Evolutionary conservation across 1,284 basidiomycete species (phyloP).

Genomic region (Neotropicomus parvogracilis): DNA sequence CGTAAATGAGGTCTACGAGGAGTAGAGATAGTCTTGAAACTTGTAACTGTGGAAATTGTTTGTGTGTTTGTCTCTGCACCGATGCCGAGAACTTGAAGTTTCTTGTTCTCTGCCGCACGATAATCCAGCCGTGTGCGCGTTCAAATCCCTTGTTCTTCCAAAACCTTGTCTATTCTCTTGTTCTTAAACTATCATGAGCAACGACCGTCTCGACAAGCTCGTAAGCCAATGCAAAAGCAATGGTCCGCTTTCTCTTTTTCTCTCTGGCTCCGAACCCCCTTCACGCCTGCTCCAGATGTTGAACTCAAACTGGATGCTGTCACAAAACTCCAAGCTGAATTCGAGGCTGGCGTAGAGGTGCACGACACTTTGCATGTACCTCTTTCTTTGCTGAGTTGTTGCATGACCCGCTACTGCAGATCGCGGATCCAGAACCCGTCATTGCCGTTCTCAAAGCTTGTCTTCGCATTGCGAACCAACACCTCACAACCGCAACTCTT

Average conservation of each 20-base stretch:
- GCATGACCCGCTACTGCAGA: slow-evolving; percentile 39
- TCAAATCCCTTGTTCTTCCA: slow-evolving; percentile 7
- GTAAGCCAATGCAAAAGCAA: slow-evolving; percentile 66
- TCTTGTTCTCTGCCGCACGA: slow-evolving; percentile 22
- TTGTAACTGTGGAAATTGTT: slow-evolving; percentile 12
- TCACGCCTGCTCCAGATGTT: slow-evolving; percentile 49
- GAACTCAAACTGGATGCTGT: slow-evolving; percentile 78
- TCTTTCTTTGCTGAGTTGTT: slow-evolving; percentile 12
- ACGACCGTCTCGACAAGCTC: slow-evolving; percentile 55
- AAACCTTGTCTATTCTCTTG: slow-evolving; percentile 14
- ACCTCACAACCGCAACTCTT: slow-evolving; percentile 72
- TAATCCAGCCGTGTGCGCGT: slow-evolving; percentile 18
- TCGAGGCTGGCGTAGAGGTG: slow-evolving; percentile 68
- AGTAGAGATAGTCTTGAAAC: slow-evolving; percentile 5
- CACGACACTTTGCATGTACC: slow-evolving; percentile 17
- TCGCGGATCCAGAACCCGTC: slow-evolving; percentile 66
- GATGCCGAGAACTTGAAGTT: slow-evolving; percentile 11
- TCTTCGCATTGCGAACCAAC: slow-evolving; percentile 77
- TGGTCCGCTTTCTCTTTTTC: slow-evolving; percentile 41
- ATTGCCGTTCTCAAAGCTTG: slow-evolving; percentile 68
- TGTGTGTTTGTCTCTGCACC: background rate
- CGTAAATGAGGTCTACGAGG: slow-evolving; percentile 9
- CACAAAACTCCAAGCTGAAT: slow-evolving; percentile 67
- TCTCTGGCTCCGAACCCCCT: slow-evolving; percentile 4
- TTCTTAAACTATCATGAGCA: slow-evolving; percentile 44